Percentiles rank a stretch among this genome's conserved stretches.
Evolutionary conservation across 345 rosid genomes (phyloP).

Genomic region (Gossypium thurberi): DNA sequence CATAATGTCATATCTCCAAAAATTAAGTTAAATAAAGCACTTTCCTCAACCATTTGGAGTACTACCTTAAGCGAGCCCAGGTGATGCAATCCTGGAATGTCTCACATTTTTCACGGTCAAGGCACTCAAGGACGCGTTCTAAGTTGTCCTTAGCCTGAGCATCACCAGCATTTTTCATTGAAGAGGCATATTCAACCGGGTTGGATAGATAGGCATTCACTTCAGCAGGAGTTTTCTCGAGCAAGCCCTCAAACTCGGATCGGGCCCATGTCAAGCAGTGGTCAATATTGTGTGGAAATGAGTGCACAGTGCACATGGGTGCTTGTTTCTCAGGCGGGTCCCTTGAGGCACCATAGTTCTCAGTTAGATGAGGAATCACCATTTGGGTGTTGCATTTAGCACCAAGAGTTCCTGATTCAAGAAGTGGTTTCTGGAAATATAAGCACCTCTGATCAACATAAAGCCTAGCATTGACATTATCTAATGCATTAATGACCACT

Average conservation of each 20-base stretch:
- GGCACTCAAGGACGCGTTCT: conserved; percentile 2
- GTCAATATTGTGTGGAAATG: conserved; percentile 10
- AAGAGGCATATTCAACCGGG: neutral
- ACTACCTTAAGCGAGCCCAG: conserved; percentile 4
- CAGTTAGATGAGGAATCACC: conserved; percentile 8
- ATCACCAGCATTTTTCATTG: neutral
- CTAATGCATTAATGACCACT: neutral
- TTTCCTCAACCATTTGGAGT: neutral
- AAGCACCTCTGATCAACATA: neutral
- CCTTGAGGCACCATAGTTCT: conserved; percentile 6
- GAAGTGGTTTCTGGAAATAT: neutral
- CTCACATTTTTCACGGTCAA: neutral
- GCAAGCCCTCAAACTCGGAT: conserved; percentile 6
- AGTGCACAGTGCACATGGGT: conserved; percentile 11
- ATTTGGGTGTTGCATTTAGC: conserved; percentile 11
- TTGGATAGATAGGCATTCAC: conserved; percentile 1
- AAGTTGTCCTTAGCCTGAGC: conserved; percentile 10
- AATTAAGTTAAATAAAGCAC: neutral
- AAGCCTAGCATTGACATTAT: conserved; percentile 4
- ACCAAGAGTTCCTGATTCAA: conserved; percentile 5
- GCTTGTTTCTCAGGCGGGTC: conserved; percentile 12
- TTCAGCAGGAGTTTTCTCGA: conserved; percentile 8
- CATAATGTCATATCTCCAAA: neutral
- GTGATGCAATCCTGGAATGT: conserved; percentile 4
- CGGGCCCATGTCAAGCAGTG: conserved; percentile 9